These are phyloP conservation scores for Trichoderma virens DNA, from an alignment of 495 filamentous ascomycete species.

Conservation along the genomic window DNA sequence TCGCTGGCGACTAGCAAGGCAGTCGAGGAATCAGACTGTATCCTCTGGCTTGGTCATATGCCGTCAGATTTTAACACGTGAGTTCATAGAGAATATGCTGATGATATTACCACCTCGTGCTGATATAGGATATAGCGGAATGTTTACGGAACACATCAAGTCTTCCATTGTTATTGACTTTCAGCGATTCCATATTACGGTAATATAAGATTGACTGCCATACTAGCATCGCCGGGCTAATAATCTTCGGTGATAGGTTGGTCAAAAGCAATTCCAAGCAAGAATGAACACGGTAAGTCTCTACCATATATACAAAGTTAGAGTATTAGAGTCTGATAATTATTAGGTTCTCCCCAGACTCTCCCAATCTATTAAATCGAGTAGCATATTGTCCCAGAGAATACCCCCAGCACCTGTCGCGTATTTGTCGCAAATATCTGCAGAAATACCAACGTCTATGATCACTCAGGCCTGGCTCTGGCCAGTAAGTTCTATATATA, in stretches of 20 bases:
- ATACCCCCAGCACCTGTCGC: constrained; percentile 12
- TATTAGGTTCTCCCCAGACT: constrained; percentile 19
- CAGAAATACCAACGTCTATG: constrained; percentile 4
- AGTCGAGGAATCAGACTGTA: constrained; percentile 26
- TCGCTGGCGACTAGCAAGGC: constrained; percentile 17
- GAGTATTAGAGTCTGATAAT: neutral
- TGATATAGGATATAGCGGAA: constrained; percentile 19
- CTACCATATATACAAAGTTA: too few relatives aligned
- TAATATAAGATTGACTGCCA: neutral
- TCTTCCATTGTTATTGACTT: constrained; percentile 26
- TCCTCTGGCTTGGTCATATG: constrained; percentile 32
- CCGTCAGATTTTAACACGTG: constrained; percentile 25
- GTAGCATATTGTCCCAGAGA: neutral
- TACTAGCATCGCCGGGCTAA: neutral
- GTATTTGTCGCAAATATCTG: constrained; percentile 18
- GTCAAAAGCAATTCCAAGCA: constrained; percentile 21
- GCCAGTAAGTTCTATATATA: constrained; percentile 16
- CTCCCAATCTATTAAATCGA: constrained; percentile 15
- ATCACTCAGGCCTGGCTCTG: constrained; percentile 32
- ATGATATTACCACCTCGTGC: neutral
- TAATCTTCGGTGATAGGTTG: constrained; percentile 13
- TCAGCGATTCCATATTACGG: constrained; percentile 30
- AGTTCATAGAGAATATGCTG: constrained; percentile 24
- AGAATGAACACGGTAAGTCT: constrained; percentile 24
- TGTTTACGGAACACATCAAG: constrained; percentile 27